Evolutionary conservation across 371 early-diverging fungal species (phyloP).

Genomic region (Umbelopsis sp.): DNA sequence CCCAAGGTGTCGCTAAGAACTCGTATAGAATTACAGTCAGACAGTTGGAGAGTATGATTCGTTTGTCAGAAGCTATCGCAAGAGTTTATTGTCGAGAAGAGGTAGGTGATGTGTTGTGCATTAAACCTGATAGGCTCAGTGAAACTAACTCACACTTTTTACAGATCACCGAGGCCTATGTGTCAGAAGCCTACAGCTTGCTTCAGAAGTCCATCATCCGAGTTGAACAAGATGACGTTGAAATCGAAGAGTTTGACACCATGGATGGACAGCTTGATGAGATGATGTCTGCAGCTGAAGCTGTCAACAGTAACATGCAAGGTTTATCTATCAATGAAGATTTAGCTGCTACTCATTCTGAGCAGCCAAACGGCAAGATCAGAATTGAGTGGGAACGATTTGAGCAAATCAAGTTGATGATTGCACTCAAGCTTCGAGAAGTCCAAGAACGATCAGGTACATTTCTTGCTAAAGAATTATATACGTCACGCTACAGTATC

Average conservation of each 20-base stretch:
- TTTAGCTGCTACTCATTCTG: not conserved
- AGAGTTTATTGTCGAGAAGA: conserved; percentile 83
- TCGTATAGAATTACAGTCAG: conserved; percentile 98
- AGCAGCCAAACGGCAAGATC: conserved; percentile 29
- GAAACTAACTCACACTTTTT: no score
- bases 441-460: conserved; percentile 30
- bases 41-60: conserved; percentile 97
- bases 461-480: not conserved
- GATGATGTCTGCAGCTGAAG: conserved; percentile 43
- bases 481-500: not conserved
- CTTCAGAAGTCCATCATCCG: conserved; percentile 93
- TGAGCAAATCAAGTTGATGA: conserved; percentile 73
- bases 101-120: conserved; percentile 39
- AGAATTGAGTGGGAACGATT: conserved; percentile 80
- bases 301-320: conserved; percentile 34
- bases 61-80: conserved; percentile 97
- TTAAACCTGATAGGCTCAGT: conserved; percentile 12
- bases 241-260: conserved; percentile 64
- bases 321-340: conserved; percentile 23
- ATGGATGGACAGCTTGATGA: conserved; percentile 28
- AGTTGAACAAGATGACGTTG: conserved; percentile 89
- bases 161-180: conserved; percentile 76
- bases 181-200: conserved; percentile 91
- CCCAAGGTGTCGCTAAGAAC: conserved; percentile 72
- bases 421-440: conserved; percentile 68